phyloP scores from a whole-genome alignment of 306 rosid genomes.

The Purshia tridentata region DNA sequence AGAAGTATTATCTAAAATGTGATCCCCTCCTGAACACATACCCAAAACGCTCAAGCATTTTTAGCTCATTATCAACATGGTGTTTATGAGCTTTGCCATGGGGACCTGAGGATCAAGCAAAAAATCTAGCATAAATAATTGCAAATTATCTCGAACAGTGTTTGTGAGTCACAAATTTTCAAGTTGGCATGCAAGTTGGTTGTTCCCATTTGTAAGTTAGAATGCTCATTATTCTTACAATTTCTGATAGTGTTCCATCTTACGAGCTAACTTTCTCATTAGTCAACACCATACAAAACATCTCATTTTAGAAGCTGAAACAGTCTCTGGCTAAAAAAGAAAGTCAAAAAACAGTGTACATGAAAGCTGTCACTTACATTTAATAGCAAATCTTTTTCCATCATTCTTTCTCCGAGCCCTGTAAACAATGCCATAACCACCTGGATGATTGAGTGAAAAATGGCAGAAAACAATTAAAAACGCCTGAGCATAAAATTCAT shows the following conservation, averaged over 20 bases:
- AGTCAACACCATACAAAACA: neutral
- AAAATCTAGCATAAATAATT: neutral
- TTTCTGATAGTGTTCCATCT: neutral
- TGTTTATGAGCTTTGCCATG: conserved; percentile 42
- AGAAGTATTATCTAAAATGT: neutral
- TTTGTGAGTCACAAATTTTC: neutral
- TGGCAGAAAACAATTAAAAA: neutral
- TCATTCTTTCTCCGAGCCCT: conserved; percentile 36
- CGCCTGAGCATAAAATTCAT: neutral
- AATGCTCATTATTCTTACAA: neutral
- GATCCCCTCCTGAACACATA: conserved; percentile 21
- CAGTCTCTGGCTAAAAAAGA: neutral
- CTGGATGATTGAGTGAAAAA: conserved; percentile 24
- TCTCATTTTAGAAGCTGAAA: neutral
- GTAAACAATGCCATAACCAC: conserved; percentile 46
- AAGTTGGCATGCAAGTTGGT: neutral
- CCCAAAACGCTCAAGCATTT: conserved; percentile 43
- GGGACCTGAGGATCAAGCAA: conserved; percentile 30
- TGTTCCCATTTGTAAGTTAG: neutral
- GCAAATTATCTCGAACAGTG: neutral
- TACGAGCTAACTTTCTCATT: neutral
- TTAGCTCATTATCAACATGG: conserved; percentile 30
- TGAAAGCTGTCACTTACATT: conserved; percentile 20
- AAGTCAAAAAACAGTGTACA: neutral
- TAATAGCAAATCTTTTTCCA: conserved; percentile 34